A percentile compares a stretch with the other conserved stretches of the same genome.
Evolutionary conservation across 352 stramenopile species (phyloP).

Genomic region (Phytophthora pisi): DNA sequence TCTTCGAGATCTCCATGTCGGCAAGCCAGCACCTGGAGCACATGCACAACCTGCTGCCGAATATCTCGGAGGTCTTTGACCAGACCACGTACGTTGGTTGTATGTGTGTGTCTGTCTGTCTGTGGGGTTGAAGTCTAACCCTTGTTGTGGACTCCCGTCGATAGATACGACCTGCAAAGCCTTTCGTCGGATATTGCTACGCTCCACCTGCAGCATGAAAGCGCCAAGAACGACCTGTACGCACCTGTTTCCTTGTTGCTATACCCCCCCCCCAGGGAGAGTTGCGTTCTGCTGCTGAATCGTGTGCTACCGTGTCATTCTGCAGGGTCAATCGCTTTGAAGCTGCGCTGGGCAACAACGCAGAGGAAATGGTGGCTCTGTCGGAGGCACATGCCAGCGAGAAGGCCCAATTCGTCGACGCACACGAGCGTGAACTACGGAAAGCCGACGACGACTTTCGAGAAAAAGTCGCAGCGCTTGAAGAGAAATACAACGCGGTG

Average conservation of each 20-base stretch:
- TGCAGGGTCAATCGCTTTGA: conserved; percentile 47
- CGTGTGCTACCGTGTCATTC: neutral
- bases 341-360: conserved; percentile 41
- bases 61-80: conserved; percentile 35
- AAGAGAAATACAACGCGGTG: conserved; percentile 33
- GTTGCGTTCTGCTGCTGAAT: neutral
- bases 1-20: conserved; percentile 62
- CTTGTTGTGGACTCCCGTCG: neutral
- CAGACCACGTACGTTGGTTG: conserved; percentile 42
- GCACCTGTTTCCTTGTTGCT: neutral
- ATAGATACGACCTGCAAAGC: conserved; percentile 38
- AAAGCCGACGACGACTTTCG: conserved; percentile 35
- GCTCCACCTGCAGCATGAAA: conserved; percentile 51
- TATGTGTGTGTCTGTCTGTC: neutral
- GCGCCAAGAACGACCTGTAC: conserved; percentile 44
- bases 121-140: neutral
- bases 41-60: conserved; percentile 57
- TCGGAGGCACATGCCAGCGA: conserved; percentile 45
- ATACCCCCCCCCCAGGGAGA: neutral
- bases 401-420: conserved; percentile 28
- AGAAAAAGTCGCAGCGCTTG: conserved; percentile 35
- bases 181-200: conserved; percentile 54
- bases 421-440: conserved; percentile 32
- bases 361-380: conserved; percentile 53
- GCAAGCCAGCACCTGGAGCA: conserved; percentile 58